phyloP scores from a whole-genome alignment of 768 basidiomycete genomes.

The Amylocystis lapponica region DNA sequence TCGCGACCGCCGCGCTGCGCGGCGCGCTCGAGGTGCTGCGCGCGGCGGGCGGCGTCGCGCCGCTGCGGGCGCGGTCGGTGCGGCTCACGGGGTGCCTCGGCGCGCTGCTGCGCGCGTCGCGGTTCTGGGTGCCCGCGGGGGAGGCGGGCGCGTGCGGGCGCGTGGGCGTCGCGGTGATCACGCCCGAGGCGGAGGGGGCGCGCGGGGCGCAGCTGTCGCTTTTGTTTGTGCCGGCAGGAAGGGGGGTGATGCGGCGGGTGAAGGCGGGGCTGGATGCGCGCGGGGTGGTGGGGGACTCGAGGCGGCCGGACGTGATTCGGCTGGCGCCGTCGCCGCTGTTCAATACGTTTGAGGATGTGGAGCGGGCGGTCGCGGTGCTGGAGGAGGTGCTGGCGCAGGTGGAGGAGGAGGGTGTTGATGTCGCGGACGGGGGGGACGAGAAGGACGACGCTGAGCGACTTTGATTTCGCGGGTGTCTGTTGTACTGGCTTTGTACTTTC shows the following conservation, averaged over 20 bases:
- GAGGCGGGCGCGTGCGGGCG: conserved; percentile 8
- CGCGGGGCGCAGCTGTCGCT: conserved; percentile 89
- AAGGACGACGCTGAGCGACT: neutral
- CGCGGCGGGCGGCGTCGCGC: conserved; percentile 66
- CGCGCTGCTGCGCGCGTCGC: conserved; percentile 50
- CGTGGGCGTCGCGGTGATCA: conserved; percentile 85
- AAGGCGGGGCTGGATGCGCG: conserved; percentile 50
- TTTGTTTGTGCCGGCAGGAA: conserved; percentile 59
- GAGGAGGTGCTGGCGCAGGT: conserved; percentile 48
- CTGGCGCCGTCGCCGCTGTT: conserved; percentile 85
- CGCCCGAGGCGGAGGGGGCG: conserved; percentile 58
- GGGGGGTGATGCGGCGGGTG: conserved; percentile 66
- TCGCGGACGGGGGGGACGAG: neutral
- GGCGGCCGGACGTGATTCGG: conserved; percentile 88
- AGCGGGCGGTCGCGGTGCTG: conserved; percentile 58
- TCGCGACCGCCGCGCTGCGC: conserved; percentile 73
- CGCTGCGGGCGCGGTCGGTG: conserved; percentile 64
- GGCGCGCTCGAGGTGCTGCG: conserved; percentile 81
- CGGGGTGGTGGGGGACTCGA: conserved; percentile 90
- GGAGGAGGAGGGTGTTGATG: conserved; percentile 9
- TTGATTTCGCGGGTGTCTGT: too few relatives aligned
- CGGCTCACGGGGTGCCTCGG: conserved; percentile 71
- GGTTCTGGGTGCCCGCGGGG: conserved; percentile 50
- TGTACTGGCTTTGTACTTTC: too few relatives aligned
- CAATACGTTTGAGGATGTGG: conserved; percentile 75